Percentiles rank a stretch among this genome's conserved stretches.
Conservation (phyloP, 495 filamentous ascomycete genomes). For the Aspergillus steynii region DNA sequence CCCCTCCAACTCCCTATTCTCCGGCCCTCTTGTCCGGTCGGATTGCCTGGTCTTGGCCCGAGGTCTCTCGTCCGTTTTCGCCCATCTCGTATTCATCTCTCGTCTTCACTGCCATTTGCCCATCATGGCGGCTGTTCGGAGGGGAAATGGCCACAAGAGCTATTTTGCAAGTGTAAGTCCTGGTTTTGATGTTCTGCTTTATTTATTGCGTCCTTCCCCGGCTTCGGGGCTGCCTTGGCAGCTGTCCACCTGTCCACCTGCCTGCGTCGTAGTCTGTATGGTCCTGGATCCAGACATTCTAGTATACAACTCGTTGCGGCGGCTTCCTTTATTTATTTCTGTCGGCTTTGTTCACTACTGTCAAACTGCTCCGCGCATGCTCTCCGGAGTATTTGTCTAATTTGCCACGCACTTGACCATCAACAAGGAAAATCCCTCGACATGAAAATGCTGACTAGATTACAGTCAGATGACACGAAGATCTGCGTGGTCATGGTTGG, state of each 20-base stretch:
- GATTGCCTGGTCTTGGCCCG: slow-evolving; percentile 9
- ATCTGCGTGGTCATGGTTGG: slow-evolving; percentile 99
- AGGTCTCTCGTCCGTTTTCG: slow-evolving; percentile 7
- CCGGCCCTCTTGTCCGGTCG: slow-evolving; percentile 4
- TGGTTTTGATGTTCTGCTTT: background rate
- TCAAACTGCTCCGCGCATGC: background rate
- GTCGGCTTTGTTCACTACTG: background rate
- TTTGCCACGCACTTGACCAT: no score
- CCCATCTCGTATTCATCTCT: background rate
- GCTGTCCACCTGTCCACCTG: background rate
- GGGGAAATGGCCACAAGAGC: slow-evolving; percentile 28
- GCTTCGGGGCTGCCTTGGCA: background rate
- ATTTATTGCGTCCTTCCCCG: background rate
- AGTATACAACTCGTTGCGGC: background rate
- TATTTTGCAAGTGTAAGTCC: slow-evolving; percentile 38
- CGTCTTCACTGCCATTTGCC: slow-evolving; percentile 2
- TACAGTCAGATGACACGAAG: slow-evolving; percentile 89
- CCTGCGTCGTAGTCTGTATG: background rate
- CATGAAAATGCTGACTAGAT: slow-evolving; percentile 9
- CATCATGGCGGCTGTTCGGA: slow-evolving; percentile 23
- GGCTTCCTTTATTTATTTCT: background rate
- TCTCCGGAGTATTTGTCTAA: no score
- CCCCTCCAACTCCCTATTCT: background rate
- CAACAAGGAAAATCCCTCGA: background rate
- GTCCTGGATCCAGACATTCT: background rate